Percentiles rank a stretch among this genome's conserved stretches.
Evolutionary conservation across 2,329 filamentous ascomycete species (phyloP).

Genomic region (Orbilia brochopaga): DNA sequence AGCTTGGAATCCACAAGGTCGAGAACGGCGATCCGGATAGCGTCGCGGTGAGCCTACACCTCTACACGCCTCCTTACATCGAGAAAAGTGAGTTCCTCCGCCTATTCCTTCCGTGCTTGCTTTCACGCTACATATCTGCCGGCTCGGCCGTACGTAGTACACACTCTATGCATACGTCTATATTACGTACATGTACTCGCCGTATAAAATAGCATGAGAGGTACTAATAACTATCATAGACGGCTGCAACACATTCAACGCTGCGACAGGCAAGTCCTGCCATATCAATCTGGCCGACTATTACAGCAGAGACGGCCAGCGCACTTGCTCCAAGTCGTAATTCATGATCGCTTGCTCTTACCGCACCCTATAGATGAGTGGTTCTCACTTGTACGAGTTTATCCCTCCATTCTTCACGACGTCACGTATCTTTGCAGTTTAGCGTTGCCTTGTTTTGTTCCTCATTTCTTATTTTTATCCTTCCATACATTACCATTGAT

Average conservation of each 20-base stretch:
- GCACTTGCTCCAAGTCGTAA: constrained; percentile 58
- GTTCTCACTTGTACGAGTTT: no score
- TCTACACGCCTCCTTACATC: constrained; percentile 70
- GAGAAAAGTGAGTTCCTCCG: constrained; percentile 58
- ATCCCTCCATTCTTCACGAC: no score
- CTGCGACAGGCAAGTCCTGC: constrained; percentile 65
- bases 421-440: no score
- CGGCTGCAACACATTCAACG: constrained; percentile 68
- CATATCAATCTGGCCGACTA: constrained; percentile 64
- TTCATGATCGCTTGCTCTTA: background rate
- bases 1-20: constrained; percentile 68
- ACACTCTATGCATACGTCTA: background rate
- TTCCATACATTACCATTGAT: no score
- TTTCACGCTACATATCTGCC: background rate
- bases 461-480: no score
- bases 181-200: background rate
- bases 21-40: constrained; percentile 65
- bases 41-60: constrained; percentile 68
- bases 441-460: no score
- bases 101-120: background rate
- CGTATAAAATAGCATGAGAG: background rate
- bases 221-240: constrained; percentile 55
- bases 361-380: no score
- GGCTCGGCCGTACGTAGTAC: no score
- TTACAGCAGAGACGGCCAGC: constrained; percentile 59